Percentiles rank a stretch among this genome's conserved stretches.
Conservation (phyloP, 371 early-diverging fungal genomes). For the Capniomyces stellatus region DNA sequence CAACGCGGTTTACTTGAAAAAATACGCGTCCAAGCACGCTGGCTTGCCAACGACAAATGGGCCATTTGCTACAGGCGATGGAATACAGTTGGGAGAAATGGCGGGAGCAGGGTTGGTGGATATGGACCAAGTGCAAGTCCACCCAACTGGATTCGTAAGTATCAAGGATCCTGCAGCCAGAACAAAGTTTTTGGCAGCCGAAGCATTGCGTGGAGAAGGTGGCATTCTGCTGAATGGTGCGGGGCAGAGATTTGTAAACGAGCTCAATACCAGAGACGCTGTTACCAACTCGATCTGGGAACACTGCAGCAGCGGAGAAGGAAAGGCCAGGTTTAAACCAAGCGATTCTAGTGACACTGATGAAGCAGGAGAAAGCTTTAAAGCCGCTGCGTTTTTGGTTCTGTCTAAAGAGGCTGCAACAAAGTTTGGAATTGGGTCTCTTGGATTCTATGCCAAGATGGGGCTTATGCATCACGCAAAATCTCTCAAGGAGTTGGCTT, state of each 20-base stretch:
- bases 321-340: slow-evolving; percentile 4
- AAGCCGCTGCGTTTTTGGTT: slow-evolving; percentile 28
- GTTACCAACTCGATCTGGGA: slow-evolving; percentile 71
- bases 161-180: slow-evolving; percentile 74
- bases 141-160: slow-evolving; percentile 90
- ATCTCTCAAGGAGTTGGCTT: slow-evolving; percentile 53
- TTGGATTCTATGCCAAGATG: slow-evolving; percentile 39
- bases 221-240: slow-evolving; percentile 66
- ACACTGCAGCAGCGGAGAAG: slow-evolving; percentile 17
- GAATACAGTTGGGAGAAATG: slow-evolving; percentile 70
- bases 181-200: slow-evolving; percentile 81
- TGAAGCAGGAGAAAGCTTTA: background rate
- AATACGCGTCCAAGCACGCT: slow-evolving; percentile 46
- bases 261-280: slow-evolving; percentile 73
- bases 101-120: slow-evolving; percentile 75
- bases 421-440: slow-evolving; percentile 30
- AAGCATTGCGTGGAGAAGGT: slow-evolving; percentile 92
- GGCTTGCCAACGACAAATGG: slow-evolving; percentile 81
- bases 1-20: slow-evolving; percentile 38
- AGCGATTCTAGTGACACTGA: background rate
- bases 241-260: slow-evolving; percentile 86
- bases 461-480: slow-evolving; percentile 69
- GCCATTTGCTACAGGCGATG: slow-evolving; percentile 89
- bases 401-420: slow-evolving; percentile 33
- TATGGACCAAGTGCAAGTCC: slow-evolving; percentile 93